phyloP scores from a whole-genome alignment of 805 yeast genomes.

The Ogataea trehaloabstinens region DNA sequence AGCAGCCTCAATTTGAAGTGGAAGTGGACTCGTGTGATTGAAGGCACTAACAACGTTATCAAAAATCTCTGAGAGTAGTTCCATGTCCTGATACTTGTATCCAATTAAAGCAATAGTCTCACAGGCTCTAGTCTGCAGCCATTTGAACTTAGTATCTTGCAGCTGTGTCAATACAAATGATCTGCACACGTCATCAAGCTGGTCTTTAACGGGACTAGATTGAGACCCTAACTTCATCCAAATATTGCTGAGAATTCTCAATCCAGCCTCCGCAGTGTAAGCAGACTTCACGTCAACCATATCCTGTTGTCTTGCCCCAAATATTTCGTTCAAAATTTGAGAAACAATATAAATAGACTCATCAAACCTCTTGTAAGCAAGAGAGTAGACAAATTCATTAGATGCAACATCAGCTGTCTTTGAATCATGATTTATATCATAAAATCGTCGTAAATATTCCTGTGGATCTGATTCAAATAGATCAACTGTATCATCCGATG shows the following conservation, averaged over 20 bases:
- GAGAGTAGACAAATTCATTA: conserved; percentile 36
- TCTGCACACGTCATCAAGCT: conserved; percentile 62
- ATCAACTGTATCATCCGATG: conserved; percentile 65
- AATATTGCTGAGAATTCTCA: conserved; percentile 70
- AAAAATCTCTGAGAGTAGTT: conserved; percentile 33
- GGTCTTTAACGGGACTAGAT: conserved; percentile 51
- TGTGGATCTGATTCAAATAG: conserved; percentile 83
- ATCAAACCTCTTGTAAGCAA: conserved; percentile 17
- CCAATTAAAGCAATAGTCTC: conserved; percentile 44
- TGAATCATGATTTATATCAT: conserved; percentile 53
- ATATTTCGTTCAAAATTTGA: conserved; percentile 49
- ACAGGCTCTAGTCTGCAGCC: conserved; percentile 70
- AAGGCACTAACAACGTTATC: conserved; percentile 36
- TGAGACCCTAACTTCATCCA: conserved; percentile 51
- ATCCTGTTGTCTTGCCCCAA: conserved; percentile 34
- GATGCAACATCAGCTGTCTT: conserved; percentile 51
- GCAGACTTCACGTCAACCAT: conserved; percentile 38
- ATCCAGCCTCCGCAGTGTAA: conserved; percentile 67
- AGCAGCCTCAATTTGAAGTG: conserved; percentile 49
- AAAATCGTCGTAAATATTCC: conserved; percentile 74
- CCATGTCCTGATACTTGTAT: conserved; percentile 26
- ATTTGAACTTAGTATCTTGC: conserved; percentile 44
- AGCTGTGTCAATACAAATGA: conserved; percentile 69
- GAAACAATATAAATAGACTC: conserved; percentile 52
- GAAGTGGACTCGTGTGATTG: conserved; percentile 39